Percentiles rank a stretch among this genome's conserved stretches.
Conservation (phyloP, 148 eudicot genomes). For the Nyssa sinensis region DNA sequence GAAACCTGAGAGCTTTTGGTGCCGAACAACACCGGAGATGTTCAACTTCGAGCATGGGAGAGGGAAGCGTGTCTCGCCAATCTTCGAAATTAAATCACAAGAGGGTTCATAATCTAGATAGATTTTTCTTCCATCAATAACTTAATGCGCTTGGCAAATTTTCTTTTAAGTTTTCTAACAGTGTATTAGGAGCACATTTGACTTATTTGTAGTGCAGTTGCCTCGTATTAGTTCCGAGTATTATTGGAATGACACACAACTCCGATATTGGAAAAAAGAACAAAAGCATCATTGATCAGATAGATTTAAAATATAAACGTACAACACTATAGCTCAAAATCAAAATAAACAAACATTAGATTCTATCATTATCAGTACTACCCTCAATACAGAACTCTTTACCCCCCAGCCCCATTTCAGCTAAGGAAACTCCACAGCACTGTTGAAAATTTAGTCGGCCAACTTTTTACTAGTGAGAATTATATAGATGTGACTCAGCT, state of each 20-base stretch:
- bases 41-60: constrained; percentile 20
- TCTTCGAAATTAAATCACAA: constrained; percentile 38
- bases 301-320: neutral
- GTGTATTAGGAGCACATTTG: neutral
- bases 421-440: too few species aligned
- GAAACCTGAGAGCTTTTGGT: constrained; percentile 26
- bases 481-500: neutral
- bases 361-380: neutral
- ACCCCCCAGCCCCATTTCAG: neutral
- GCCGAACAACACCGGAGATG: constrained; percentile 16
- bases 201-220: neutral
- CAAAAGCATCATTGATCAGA: neutral
- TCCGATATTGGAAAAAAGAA: neutral
- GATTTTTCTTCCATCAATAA: neutral
- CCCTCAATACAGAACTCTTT: neutral
- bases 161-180: neutral
- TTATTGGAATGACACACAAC: neutral
- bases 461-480: neutral
- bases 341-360: neutral
- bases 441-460: neutral
- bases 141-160: neutral
- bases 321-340: neutral
- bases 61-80: constrained; percentile 33
- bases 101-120: neutral
- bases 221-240: neutral